Percentiles rank a stretch among this genome's conserved stretches.
These are phyloP conservation scores for Lotmaria passim DNA, from an alignment of 208 protist species.

Conservation along the genomic window DNA sequence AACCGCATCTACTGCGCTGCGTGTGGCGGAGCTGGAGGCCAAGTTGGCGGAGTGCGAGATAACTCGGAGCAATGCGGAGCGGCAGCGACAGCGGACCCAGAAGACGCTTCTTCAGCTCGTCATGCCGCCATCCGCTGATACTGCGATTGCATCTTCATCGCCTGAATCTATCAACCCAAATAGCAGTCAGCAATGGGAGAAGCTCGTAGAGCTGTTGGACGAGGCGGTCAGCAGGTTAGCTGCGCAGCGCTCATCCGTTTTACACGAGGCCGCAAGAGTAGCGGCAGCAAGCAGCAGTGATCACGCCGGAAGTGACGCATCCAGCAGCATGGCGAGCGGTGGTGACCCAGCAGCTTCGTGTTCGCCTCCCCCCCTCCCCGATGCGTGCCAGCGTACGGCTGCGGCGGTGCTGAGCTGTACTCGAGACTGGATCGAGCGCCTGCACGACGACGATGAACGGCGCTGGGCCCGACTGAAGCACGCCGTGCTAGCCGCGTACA, in stretches of 20 bases:
- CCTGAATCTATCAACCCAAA: no score
- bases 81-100: slow-evolving; percentile 14
- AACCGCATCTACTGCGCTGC: slow-evolving; percentile 1
- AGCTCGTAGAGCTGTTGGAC: neutral
- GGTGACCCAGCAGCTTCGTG: neutral
- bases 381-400: slow-evolving; percentile 7
- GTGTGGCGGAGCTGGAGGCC: slow-evolving; percentile 11
- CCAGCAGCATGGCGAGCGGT: no score
- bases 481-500: neutral
- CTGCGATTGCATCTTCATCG: no score
- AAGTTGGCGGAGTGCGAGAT: slow-evolving; percentile 27
- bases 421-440: slow-evolving; percentile 8
- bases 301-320: no score
- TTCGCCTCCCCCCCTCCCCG: neutral
- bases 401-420: slow-evolving; percentile 9
- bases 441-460: slow-evolving; percentile 18
- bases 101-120: slow-evolving; percentile 1
- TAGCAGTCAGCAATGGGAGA: neutral
- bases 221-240: neutral
- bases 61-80: slow-evolving; percentile 8
- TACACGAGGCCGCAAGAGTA: no score
- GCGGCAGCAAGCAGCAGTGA: no score
- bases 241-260: neutral
- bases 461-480: slow-evolving; percentile 9
- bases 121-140: neutral